Conservation (phyloP, 345 rosid genomes). For the Odontarrhena argentea region DNA sequence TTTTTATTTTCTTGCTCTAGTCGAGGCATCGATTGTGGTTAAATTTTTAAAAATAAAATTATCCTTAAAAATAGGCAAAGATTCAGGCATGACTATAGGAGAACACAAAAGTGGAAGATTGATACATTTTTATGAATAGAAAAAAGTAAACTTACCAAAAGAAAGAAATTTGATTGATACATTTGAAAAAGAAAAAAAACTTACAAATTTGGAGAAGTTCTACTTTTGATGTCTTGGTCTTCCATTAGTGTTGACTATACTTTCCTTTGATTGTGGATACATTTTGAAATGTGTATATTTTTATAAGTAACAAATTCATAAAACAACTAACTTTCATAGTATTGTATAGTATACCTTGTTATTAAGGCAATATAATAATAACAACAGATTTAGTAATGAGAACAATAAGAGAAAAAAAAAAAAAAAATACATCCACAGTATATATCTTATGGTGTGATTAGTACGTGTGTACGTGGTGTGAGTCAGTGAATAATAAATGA, state of each 20-base stretch:
- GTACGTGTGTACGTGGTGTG: conserved; percentile 7
- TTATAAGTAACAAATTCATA: too few species aligned
- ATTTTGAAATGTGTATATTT: neutral
- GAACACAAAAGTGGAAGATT: conserved; percentile 20
- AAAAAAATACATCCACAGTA: too few species aligned
- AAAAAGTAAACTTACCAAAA: neutral
- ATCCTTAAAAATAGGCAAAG: conserved; percentile 17
- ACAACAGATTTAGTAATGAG: too few species aligned
- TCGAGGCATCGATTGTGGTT: conserved; percentile 35
- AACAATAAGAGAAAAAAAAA: too few species aligned
- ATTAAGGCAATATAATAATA: neutral
- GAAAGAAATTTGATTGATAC: neutral
- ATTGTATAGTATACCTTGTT: too few species aligned
- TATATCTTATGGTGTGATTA: conserved; percentile 2
- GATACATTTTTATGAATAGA: neutral
- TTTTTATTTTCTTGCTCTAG: neutral
- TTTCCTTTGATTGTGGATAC: conserved; percentile 34
- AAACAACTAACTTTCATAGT: conserved; percentile 14
- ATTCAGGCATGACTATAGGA: conserved; percentile 11
- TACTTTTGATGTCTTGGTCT: conserved; percentile 35
- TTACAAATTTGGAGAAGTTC: neutral
- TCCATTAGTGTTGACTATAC: conserved; percentile 30
- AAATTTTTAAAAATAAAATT: neutral
- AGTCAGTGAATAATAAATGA: neutral
- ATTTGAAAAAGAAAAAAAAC: too few species aligned